Percentiles rank a stretch among this genome's conserved stretches.
Evolutionary conservation across 805 yeast genomes (phyloP).

Genomic region (Yarrowia sp.): DNA sequence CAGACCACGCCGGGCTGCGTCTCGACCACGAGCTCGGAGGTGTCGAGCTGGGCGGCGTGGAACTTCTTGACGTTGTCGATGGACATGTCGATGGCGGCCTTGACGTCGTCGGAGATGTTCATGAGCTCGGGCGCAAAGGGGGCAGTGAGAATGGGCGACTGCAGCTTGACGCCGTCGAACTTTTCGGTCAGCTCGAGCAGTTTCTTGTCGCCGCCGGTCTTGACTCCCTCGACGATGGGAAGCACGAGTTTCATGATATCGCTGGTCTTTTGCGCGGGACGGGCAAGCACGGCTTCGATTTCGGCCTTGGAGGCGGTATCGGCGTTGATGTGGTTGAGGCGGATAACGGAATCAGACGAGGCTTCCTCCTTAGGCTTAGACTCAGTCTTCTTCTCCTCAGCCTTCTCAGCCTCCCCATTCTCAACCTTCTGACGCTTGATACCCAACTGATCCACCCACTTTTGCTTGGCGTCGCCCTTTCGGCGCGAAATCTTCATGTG

Average conservation of each 20-base stretch:
- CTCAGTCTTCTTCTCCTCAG: conserved; percentile 40
- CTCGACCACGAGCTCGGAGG: conserved; percentile 76
- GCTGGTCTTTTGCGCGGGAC: conserved; percentile 95
- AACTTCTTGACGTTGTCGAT: conserved; percentile 86
- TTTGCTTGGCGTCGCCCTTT: conserved; percentile 93
- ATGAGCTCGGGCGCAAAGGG: conserved; percentile 85
- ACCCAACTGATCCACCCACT: conserved; percentile 57
- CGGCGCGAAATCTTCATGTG: conserved; percentile 87
- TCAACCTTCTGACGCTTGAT: conserved; percentile 38
- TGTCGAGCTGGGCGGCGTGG: conserved; percentile 87
- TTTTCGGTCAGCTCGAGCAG: conserved; percentile 86
- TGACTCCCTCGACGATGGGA: conserved; percentile 85
- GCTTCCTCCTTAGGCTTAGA: background rate
- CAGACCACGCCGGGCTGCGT: conserved; percentile 94
- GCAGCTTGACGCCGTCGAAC: conserved; percentile 82
- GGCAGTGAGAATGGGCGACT: conserved; percentile 77
- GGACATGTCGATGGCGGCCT: conserved; percentile 85
- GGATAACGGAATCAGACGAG: conserved; percentile 47
- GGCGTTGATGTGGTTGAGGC: conserved; percentile 59
- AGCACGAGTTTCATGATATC: conserved; percentile 91
- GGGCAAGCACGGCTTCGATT: conserved; percentile 69
- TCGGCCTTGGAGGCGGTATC: conserved; percentile 54
- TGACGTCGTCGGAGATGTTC: conserved; percentile 74
- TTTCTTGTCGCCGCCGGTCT: conserved; percentile 81
- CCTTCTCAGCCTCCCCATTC: conserved; percentile 42